Evolutionary conservation across 148 eudicot species (phyloP), one percentile per base, ranked within the genome.

Genomic region (Oxyria digyna): DNA sequence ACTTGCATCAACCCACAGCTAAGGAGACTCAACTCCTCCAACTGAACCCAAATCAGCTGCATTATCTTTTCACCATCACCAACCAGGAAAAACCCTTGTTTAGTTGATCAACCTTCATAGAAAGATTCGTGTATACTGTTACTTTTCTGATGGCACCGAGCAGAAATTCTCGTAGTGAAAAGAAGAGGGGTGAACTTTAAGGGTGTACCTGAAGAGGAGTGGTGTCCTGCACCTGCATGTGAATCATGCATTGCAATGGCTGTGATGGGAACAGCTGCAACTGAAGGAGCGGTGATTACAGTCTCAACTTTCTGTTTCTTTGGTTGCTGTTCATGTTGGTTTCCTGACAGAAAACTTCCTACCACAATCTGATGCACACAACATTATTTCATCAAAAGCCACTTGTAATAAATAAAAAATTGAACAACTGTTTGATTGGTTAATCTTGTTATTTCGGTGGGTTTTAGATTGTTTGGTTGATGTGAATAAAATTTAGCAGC

Each of bases 291-390:
- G 15, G 73, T 77, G 32, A 11, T 55, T 81, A 63, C 32, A 57
- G 63, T 18, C 83, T 94, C 0, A 84, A 32, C 50, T 87, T 90
- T 65, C 75, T 13, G 92, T 75, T 94, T 94, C 84, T 90, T 94
- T 0, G 95, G 69, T 67, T 79, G 81, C 74, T 75, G 91, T 74
- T 94, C 98, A 9, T 83, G 92, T 74, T 88, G 92, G 78, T 81
- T 94, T 42, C 89, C 91, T 2, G 97, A 80, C 57, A 88, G 79
- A 72, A 94, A 94, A 74, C 96, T 94, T 38, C 98, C 98, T 35
- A 94, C 89, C 35, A 92, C 91, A 66, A 92, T 89, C 98, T 92
- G 86, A 42, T 33, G 7, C 31, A 37, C 24, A 21, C 23, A 68
- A 5, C 38, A 35, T 35, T 35, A 35, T 2, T 35, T 6, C 3